phyloP scores from a whole-genome alignment of 257 asterid species.

The Paraleonurus japonicus region DNA sequence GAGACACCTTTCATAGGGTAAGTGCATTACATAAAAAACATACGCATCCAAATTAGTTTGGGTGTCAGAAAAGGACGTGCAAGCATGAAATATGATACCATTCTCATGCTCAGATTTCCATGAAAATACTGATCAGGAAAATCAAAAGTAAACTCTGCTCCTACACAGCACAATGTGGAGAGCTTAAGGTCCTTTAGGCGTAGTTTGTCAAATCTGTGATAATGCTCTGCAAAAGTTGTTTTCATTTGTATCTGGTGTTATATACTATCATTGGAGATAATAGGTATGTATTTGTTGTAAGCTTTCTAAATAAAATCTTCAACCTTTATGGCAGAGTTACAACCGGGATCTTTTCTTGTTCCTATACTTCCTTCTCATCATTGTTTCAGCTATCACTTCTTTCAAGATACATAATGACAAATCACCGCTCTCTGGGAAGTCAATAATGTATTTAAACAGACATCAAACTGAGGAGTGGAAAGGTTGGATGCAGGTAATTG shows the following conservation, averaged over 20 bases:
- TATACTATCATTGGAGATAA: background rate
- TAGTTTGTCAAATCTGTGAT: background rate
- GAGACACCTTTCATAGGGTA: background rate
- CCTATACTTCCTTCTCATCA: slow-evolving; percentile 88
- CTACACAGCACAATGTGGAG: slow-evolving; percentile 13
- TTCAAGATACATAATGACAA: slow-evolving; percentile 85
- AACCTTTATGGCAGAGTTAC: slow-evolving; percentile 58
- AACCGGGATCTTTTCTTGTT: slow-evolving; percentile 87
- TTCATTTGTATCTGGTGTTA: background rate
- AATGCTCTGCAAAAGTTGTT: background rate
- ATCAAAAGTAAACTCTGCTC: background rate
- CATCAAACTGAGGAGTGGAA: slow-evolving; percentile 99
- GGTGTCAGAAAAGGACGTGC: background rate
- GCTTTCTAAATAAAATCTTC: slow-evolving; percentile 14
- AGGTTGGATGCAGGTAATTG: slow-evolving; percentile 95
- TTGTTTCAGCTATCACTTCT: slow-evolving; percentile 76
- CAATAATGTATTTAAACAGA: slow-evolving; percentile 83
- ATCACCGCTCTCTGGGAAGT: slow-evolving; percentile 75
- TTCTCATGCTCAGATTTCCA: background rate
- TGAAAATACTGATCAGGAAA: background rate
- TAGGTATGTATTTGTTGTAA: background rate
- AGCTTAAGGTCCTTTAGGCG: background rate
- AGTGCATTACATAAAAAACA: background rate
- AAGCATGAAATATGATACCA: background rate
- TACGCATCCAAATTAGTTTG: background rate